Evolutionary conservation across 495 filamentous ascomycete genomes (phyloP), one percentile per base, ranked within the genome.

Genomic region (Penicillium taxi): DNA sequence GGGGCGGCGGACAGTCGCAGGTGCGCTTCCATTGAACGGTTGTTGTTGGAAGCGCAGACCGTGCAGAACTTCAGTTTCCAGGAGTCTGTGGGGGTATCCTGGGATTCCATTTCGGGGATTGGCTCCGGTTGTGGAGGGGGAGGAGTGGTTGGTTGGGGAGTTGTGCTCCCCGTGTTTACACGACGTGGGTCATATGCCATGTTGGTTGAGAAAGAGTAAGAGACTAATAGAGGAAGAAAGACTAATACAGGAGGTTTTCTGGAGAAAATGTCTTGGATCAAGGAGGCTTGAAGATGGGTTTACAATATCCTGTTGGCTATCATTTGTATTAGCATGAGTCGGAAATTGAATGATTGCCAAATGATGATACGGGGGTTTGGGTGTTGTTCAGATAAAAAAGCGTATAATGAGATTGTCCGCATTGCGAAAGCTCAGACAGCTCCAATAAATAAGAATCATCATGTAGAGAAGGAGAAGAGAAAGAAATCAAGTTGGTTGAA

Each of bases 1-100:
- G 61, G 38, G 13, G 86, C 82, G 32, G 80, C 68, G 6, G 93
- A 80, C 18, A 99, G 80, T 21, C 82, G 82, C 14, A 94, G 79
- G 62, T 99, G 93, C 8, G 87, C 89, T 73, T 98, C 91, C 91
- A 98, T 98, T 4, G 88, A 94, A 75, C 89, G 79, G 54, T 96
- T 96, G 49, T 96, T 80, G 54, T 99, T 96, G 50, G 86, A 94
- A 4, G 91, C 91, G 62, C 93, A 99, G 24, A 99, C 91, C 2
- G 93, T 99, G 72, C 93, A 99, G 66, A 96, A 96, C 51, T 82
- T 91, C 26, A 99, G 72, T 55, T 85, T 93, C 72, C 78, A 91
- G 16, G 59, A 72, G 65, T 77, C 72, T 62, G 69, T 69, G 59
- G 48, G 55, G 21, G 52, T 24, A 6, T 51, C 34, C 28, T 47